Conservation (phyloP, 73 alveolate genomes). For the Paramecium tetraurelia region DNA sequence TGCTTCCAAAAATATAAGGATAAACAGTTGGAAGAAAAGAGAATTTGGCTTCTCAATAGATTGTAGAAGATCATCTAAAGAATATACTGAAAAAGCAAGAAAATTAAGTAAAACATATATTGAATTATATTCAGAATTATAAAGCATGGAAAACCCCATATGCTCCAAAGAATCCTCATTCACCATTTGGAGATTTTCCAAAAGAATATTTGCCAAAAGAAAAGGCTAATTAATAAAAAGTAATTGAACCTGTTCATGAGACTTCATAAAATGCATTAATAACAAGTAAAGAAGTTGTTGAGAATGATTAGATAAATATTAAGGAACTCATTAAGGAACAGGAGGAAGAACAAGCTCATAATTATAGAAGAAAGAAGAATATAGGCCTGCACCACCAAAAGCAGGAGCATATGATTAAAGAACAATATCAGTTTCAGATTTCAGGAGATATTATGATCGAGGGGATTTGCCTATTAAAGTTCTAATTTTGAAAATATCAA, state of each 20-base stretch:
- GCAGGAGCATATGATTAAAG: slow-evolving; percentile 94
- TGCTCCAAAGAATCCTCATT: slow-evolving; percentile 78
- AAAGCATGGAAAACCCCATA: slow-evolving; percentile 66
- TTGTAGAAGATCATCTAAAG: slow-evolving; percentile 64
- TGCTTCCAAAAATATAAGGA: slow-evolving; percentile 61
- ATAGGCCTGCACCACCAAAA: slow-evolving; percentile 83
- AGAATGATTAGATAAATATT: slow-evolving; percentile 70
- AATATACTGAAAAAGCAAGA: slow-evolving; percentile 46
- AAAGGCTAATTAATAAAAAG: slow-evolving; percentile 44
- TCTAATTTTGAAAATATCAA: background rate
- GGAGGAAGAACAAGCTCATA: slow-evolving; percentile 93
- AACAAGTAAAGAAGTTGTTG: slow-evolving; percentile 22
- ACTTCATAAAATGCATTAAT: slow-evolving; percentile 50
- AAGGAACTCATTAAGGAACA: slow-evolving; percentile 73
- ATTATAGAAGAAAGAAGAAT: slow-evolving; percentile 78
- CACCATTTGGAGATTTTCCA: slow-evolving; percentile 99
- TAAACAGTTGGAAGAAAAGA: slow-evolving; percentile 58
- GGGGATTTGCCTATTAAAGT: slow-evolving; percentile 96
- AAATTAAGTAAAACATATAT: background rate
- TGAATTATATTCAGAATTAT: background rate
- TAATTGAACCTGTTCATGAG: slow-evolving; percentile 55
- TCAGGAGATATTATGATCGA: slow-evolving; percentile 97
- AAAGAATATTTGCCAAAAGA: slow-evolving; percentile 73
- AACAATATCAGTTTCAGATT: slow-evolving; percentile 87
- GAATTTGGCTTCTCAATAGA: slow-evolving; percentile 56